Base-by-base conservation (phyloP, 1,139 yeast genomes). In the Pichiaceae sp. region DNA sequence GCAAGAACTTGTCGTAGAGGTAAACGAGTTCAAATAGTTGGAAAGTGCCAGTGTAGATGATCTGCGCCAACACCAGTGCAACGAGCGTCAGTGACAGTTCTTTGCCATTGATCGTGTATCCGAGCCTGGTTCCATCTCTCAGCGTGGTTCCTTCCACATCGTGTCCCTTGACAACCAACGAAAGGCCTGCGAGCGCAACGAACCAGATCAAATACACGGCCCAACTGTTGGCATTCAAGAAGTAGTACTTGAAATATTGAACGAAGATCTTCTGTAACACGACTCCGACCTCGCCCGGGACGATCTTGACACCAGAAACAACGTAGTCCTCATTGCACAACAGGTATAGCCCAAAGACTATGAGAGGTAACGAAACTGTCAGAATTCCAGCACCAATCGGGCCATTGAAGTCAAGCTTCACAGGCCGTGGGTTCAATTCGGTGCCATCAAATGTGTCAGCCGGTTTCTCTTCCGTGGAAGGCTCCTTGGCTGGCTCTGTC, bases 81-180 rank as follows among this genome's bases (percentile, higher is more conserved):
- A 68, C 39, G 24, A 86, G 58, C 1, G 75, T 48, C 0, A 68
- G 52, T 21, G 77, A 65, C 43, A 85, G 65, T 21, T 70, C 63
- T 32, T 70, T 58, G 12, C 98, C 98, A 54, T 91, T 91, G 63
- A 91, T 83, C 52, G 80, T 80, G 62, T 91, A 91, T 24, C 57
- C 55, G 43, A 93, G 68, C 37, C 59, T 56, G 2, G 84, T 68
- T 2, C 91, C 93, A 53, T 87, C 95, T 49, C 96, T 70, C 43
- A 91, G 63, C 35, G 57, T 59, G 3, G 80, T 74, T 18, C 99
- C 99, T 31, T 71, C 53, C 46, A 76, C 66, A 24, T 57, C 54
- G 33, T 66, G 69, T 0, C 98, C 97, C 1, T 97, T 97, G 23
- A 86, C 62, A 8, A 78, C 48, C 14, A 71, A 54, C 55, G 86